phyloP scores from a whole-genome alignment of 371 early-diverging fungal genomes.

The Mucor sp. region DNA sequence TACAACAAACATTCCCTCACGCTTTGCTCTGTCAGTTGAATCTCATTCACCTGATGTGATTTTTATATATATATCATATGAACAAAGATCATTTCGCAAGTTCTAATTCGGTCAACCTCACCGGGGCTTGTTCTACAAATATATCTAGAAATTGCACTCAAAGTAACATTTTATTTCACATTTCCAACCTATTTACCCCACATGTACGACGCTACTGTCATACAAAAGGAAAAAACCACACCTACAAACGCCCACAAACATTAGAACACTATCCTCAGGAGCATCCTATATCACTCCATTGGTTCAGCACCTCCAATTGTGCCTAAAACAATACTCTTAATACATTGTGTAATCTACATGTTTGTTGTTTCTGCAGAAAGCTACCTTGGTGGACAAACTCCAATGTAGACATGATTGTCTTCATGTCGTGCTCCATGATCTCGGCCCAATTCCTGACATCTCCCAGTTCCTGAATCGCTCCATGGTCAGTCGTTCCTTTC shows the following conservation, averaged over 20 bases:
- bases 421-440: conserved; percentile 48
- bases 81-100: background rate
- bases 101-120: background rate
- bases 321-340: conserved; percentile 6
- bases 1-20: background rate
- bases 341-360: background rate
- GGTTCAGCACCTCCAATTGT: conserved; percentile 17
- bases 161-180: conserved; percentile 2
- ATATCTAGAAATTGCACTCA: background rate
- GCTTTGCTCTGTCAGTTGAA: background rate
- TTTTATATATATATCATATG: background rate
- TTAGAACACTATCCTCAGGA: conserved; percentile 5
- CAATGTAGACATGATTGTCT: conserved; percentile 29
- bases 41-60: background rate
- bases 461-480: conserved; percentile 65
- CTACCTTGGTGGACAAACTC: conserved; percentile 38
- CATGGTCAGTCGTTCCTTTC: background rate
- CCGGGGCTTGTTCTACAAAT: background rate
- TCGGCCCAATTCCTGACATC: conserved; percentile 83
- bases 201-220: conserved; percentile 9
- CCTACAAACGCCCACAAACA: conserved; percentile 2
- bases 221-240: conserved; percentile 5
- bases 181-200: conserved; percentile 13
- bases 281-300: background rate
- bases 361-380: background rate